Evolutionary conservation across 2,329 filamentous ascomycete species (phyloP).

Genomic region (Penicillium aurantiogriseum): DNA sequence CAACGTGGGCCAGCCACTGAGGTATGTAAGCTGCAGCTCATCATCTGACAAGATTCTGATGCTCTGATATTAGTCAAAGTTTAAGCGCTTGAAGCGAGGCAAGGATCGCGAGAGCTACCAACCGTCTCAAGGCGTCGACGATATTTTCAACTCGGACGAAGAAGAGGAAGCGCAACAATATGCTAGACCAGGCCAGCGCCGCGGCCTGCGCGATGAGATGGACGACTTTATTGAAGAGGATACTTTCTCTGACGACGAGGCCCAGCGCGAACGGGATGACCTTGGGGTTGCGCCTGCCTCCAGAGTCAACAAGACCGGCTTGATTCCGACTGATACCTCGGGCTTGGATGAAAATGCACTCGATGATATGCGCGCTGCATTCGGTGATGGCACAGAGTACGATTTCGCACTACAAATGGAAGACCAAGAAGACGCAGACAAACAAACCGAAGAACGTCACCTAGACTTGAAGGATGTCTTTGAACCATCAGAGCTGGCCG

Average conservation of each 20-base stretch:
- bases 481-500: conserved; percentile 88
- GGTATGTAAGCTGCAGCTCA: conserved; percentile 51
- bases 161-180: conserved; percentile 64
- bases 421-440: conserved; percentile 75
- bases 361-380: conserved; percentile 94
- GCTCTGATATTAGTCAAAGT: conserved; percentile 67
- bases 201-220: conserved; percentile 72
- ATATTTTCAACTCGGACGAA: conserved; percentile 96
- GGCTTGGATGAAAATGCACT: conserved; percentile 89
- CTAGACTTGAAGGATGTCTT: conserved; percentile 97
- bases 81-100: conserved; percentile 94
- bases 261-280: conserved; percentile 75
- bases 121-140: conserved; percentile 71
- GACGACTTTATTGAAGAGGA: conserved; percentile 98
- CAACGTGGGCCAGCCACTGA: conserved; percentile 66
- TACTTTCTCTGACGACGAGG: conserved; percentile 81
- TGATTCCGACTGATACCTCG: conserved; percentile 71
- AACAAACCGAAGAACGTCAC: conserved; percentile 73
- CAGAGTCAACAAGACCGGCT: conserved; percentile 64
- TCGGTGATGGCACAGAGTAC: conserved; percentile 93
- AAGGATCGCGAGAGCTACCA: conserved; percentile 60
- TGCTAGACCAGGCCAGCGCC: conserved; percentile 48
- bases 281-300: conserved; percentile 81
- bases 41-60: conserved; percentile 10
- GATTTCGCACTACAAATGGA: conserved; percentile 90